A percentile compares a stretch with the other conserved stretches of the same genome.
phyloP scores from a whole-genome alignment of 495 filamentous ascomycete genomes.

The Platismatia glauca region DNA sequence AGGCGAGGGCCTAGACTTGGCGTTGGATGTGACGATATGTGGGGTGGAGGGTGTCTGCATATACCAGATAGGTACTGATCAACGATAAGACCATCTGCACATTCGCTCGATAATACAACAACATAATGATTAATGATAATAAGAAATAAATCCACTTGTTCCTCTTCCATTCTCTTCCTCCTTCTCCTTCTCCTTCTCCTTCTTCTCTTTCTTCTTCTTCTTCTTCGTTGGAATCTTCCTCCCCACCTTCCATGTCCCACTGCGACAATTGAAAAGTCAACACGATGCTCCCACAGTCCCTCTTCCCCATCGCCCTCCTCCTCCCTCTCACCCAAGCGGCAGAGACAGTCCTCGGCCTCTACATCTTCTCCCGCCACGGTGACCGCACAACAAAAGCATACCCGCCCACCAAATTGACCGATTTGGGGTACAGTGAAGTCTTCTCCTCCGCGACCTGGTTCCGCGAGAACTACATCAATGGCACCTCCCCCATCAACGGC shows the following conservation, averaged over 20 bases:
- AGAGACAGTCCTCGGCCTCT: slow-evolving; percentile 53
- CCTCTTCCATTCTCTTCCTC: neutral
- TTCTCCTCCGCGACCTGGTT: slow-evolving; percentile 54
- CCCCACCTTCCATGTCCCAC: neutral
- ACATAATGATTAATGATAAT: too few relatives aligned
- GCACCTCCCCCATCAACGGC: slow-evolving; percentile 18
- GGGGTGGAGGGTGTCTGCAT: neutral
- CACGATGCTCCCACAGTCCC: slow-evolving; percentile 25
- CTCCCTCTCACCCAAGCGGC: slow-evolving; percentile 38
- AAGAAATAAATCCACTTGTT: too few relatives aligned
- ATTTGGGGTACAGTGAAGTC: slow-evolving; percentile 53
- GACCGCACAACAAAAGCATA: slow-evolving; percentile 51
- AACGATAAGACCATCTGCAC: too few relatives aligned
- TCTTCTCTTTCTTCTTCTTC: neutral
- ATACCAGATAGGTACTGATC: too few relatives aligned
- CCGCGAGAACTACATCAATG: slow-evolving; percentile 48
- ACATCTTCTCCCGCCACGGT: slow-evolving; percentile 57
- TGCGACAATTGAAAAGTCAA: neutral
- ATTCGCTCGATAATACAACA: too few relatives aligned
- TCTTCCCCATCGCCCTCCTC: slow-evolving; percentile 28
- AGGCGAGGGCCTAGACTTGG: neutral
- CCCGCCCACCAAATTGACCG: slow-evolving; percentile 46
- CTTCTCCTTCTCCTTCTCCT: neutral
- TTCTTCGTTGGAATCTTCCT: neutral
- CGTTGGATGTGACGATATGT: neutral